Conservation (phyloP, 2,329 filamentous ascomycete genomes). For the Fusarium papillatum region DNA sequence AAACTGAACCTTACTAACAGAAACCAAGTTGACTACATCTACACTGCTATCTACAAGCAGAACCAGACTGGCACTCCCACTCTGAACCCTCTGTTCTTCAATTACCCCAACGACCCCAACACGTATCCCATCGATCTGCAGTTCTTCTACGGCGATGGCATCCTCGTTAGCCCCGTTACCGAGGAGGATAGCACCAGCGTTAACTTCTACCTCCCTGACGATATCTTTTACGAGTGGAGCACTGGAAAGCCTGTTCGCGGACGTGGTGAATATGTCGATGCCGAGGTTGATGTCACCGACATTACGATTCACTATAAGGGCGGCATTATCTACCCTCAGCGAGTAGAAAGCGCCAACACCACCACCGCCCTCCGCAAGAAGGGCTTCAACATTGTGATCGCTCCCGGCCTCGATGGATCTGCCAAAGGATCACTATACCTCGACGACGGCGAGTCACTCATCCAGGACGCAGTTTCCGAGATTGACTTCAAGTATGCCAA, state of each 20-base stretch:
- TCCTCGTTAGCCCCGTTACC: slow-evolving; percentile 62
- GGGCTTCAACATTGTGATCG: slow-evolving; percentile 78
- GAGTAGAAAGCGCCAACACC: slow-evolving; percentile 69
- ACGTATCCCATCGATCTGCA: slow-evolving; percentile 61
- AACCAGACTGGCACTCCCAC: slow-evolving; percentile 72
- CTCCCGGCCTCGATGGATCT: slow-evolving; percentile 71
- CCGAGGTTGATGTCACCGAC: slow-evolving; percentile 56
- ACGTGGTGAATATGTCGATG: slow-evolving; percentile 29
- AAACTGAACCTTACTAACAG: not conserved
- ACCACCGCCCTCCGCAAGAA: slow-evolving; percentile 73
- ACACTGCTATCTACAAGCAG: slow-evolving; percentile 77
- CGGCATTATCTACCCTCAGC: slow-evolving; percentile 72
- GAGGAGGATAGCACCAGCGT: slow-evolving; percentile 58
- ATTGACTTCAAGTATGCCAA: slow-evolving; percentile 72
- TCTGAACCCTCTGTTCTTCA: slow-evolving; percentile 78
- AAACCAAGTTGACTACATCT: slow-evolving; percentile 74
- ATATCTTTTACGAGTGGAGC: slow-evolving; percentile 64
- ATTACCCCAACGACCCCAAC: slow-evolving; percentile 67
- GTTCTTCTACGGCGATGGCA: slow-evolving; percentile 61
- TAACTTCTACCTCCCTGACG: slow-evolving; percentile 61
- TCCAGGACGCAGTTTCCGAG: slow-evolving; percentile 67
- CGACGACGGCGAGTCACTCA: slow-evolving; percentile 78
- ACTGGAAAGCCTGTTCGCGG: slow-evolving; percentile 61
- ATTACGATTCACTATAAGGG: slow-evolving; percentile 77
- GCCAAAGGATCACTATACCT: slow-evolving; percentile 78